Evolutionary conservation across 75 land plant genomes (phyloP), one percentile per base, ranked within the genome.

Genomic region (Sequoia sempervirens): DNA sequence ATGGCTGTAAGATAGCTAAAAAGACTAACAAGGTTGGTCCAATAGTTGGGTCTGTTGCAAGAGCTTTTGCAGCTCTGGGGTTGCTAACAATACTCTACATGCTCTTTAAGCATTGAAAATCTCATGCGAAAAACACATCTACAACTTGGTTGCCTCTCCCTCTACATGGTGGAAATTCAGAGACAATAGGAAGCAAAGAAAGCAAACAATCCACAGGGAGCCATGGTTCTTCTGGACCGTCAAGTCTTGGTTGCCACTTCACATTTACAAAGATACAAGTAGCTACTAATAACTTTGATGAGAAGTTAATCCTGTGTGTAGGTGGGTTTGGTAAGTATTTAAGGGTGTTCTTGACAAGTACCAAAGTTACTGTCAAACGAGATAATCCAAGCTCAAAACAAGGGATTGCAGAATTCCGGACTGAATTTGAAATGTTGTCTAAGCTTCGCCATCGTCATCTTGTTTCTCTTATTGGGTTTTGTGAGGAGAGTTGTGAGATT

Each of bases 291-390:
- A 88, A 91, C 79, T 96, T 94, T 80, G 94, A 94, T 76, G 95
- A 93, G 83, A 83, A 45, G 52, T 72, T 83, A 45, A 84, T 94
- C 28, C 92, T 96, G 83, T 97, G 99, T 38, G 93, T 95, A 30
- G 99, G 99, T 30, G 99, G 99, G 7, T 96, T 96, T 80, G 99
- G 99, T 8, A 91, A 95, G 84, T 94, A 6, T 95, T 93, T 87
- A 93, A 91, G 74, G 97, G 99, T 28, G 87, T 87, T 13, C 82
- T 95, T 9, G 92, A 91, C 56, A 93, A 93, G 95, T 17, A 91
- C 90, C n/a, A 88, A 85, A 53, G 94, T 95, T 13, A 97, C 99
- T 12, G 97, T 96, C 18, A 96, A 96, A 85, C 84, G 97, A 32
- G 99, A 94, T 12, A 96, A 96, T 79, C 94, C 99, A 6, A 83